Conservation (phyloP, 805 yeast species). For the Candida cerambycidarum region DNA sequence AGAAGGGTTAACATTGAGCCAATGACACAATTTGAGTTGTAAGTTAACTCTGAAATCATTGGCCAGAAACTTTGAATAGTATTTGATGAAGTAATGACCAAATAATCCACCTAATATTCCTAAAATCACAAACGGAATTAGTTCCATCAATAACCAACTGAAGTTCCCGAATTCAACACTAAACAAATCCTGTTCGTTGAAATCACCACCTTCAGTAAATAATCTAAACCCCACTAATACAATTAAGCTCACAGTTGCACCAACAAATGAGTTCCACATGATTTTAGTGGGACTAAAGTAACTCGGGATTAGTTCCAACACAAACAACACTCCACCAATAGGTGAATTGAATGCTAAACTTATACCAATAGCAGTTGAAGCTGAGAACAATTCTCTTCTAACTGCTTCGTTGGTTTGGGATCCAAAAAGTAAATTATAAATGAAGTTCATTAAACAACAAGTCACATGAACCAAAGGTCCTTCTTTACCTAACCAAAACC, state of each 20-base stretch:
- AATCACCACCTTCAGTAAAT: conserved; percentile 41
- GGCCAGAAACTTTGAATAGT: conserved; percentile 38
- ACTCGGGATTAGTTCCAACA: conserved; percentile 65
- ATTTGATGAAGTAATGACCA: conserved; percentile 53
- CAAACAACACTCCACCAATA: conserved; percentile 82
- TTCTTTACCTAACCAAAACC: conserved; percentile 82
- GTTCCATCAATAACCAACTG: conserved; percentile 70
- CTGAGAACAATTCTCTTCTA: conserved; percentile 64
- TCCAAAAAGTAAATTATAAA: conserved; percentile 19
- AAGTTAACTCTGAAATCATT: conserved; percentile 33
- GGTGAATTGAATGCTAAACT: conserved; percentile 86
- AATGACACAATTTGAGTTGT: conserved; percentile 21
- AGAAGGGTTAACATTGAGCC: conserved; percentile 16
- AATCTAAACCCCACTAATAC: conserved; percentile 45
- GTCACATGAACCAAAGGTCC: conserved; percentile 85
- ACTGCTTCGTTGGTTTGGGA: conserved; percentile 51
- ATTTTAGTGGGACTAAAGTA: conserved; percentile 61
- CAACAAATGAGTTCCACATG: conserved; percentile 83
- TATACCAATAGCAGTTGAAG: conserved; percentile 82
- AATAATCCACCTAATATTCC: conserved; percentile 71
- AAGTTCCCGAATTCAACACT: conserved; percentile 68
- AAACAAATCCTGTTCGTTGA: conserved; percentile 49
- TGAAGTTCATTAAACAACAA: conserved; percentile 51
- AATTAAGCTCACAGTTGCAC: conserved; percentile 72
- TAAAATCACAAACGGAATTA: conserved; percentile 67